phyloP scores from a whole-genome alignment of 371 early-diverging fungal genomes.

The Apophysomyces ossiformis region DNA sequence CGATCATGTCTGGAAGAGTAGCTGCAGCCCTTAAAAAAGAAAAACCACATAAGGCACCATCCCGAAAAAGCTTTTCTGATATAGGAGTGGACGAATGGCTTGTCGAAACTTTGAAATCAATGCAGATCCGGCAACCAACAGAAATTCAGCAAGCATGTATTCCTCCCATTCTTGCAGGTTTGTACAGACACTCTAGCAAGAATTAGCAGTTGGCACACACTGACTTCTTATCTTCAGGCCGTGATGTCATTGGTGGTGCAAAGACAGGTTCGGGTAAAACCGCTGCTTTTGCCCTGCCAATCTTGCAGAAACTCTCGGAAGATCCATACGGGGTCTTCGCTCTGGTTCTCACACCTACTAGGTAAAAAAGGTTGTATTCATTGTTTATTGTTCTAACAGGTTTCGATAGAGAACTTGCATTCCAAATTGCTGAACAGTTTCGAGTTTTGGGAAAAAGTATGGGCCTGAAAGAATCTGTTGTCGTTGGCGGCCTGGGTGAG shows the following conservation, averaged over 20 bases:
- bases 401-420: conserved; percentile 85
- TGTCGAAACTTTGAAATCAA: conserved; percentile 69
- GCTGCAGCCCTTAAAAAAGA: conserved; percentile 28
- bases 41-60: conserved; percentile 19
- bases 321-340: conserved; percentile 96
- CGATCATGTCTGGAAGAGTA: conserved; percentile 26
- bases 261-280: conserved; percentile 99
- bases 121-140: conserved; percentile 89
- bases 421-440: conserved; percentile 97
- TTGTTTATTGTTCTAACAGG: too few relatives aligned
- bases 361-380: conserved; percentile 45
- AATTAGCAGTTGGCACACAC: conserved; percentile 45
- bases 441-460: conserved; percentile 89
- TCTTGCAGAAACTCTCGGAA: conserved; percentile 90
- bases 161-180: conserved; percentile 68
- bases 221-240: conserved; percentile 43
- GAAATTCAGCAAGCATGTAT: conserved; percentile 95
- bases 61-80: conserved; percentile 49
- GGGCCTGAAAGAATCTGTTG: conserved; percentile 82
- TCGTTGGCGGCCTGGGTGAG: conserved; percentile 94
- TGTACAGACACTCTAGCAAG: conserved; percentile 62
- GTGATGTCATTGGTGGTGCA: conserved; percentile 96
- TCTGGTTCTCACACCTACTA: conserved; percentile 95
- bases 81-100: conserved; percentile 87
- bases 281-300: conserved; percentile 98